A percentile compares a stretch with the other conserved stretches of the same genome.
These are phyloP conservation scores for Crithidia fasciculata DNA, from an alignment of 208 protist species.

Conservation along the genomic window DNA sequence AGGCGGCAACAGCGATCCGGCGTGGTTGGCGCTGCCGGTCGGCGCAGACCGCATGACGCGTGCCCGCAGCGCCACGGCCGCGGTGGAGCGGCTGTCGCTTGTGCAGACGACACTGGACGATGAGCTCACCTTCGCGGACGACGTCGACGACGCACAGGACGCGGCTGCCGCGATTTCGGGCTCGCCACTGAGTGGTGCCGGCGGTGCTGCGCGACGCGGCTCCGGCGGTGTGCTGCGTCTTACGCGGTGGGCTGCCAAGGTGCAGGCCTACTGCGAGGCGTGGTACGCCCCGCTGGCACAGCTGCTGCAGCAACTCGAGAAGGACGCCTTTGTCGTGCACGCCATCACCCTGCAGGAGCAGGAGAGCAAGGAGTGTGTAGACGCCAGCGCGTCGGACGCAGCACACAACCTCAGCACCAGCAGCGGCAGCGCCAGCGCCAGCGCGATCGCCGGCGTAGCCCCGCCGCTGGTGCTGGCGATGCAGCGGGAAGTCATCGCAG, in stretches of 20 bases:
- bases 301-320: slow-evolving; percentile 30
- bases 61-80: slow-evolving; percentile 53
- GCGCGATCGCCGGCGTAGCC: slow-evolving; percentile 4
- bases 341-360: slow-evolving; percentile 38
- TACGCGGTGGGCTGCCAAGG: slow-evolving; percentile 58
- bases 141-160: neutral
- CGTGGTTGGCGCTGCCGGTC: slow-evolving; percentile 95
- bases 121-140: slow-evolving; percentile 37
- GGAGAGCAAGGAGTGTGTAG: slow-evolving; percentile 14
- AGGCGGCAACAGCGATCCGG: slow-evolving; percentile 62
- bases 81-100: slow-evolving; percentile 70
- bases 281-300: slow-evolving; percentile 38
- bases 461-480: slow-evolving; percentile 92
- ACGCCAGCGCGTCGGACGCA: slow-evolving; percentile 10
- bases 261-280: slow-evolving; percentile 47
- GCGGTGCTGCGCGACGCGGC: neutral
- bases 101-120: slow-evolving; percentile 71
- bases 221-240: slow-evolving; percentile 10
- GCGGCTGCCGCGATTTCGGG: neutral
- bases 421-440: neutral
- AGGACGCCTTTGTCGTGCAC: slow-evolving; percentile 38
- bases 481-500: slow-evolving; percentile 85
- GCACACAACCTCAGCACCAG: neutral
- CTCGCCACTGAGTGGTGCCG: neutral
- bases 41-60: slow-evolving; percentile 89